Conservation (phyloP, 371 early-diverging fungal genomes). For the Apophysomyces sp. region DNA sequence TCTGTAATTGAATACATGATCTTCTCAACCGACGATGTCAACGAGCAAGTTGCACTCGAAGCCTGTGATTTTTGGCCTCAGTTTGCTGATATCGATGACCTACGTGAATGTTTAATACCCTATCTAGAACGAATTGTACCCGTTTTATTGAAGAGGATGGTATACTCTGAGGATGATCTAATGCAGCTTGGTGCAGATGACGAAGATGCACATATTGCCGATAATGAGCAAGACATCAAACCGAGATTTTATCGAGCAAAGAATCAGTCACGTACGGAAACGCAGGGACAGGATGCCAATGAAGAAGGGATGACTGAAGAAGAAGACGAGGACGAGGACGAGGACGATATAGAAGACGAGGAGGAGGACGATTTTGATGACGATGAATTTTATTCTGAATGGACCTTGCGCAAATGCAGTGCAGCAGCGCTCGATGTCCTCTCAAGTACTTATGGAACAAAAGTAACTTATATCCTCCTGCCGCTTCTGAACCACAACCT, state of each 20-base stretch:
- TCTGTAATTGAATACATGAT: conserved; percentile 91
- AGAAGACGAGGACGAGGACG: conserved; percentile 38
- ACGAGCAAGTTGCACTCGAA: conserved; percentile 86
- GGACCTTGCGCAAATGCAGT: conserved; percentile 96
- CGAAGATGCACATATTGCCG: conserved; percentile 75
- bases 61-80: conserved; percentile 97
- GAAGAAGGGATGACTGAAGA: conserved; percentile 15
- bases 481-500: conserved; percentile 79
- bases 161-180: conserved; percentile 89
- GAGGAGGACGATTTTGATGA: conserved; percentile 87
- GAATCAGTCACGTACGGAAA: conserved; percentile 25
- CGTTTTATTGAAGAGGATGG: conserved; percentile 84
- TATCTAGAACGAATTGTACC: conserved; percentile 78
- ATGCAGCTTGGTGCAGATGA: conserved; percentile 69
- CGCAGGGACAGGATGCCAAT: conserved; percentile 53
- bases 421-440: conserved; percentile 92
- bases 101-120: conserved; percentile 71
- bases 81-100: conserved; percentile 79
- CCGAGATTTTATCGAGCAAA: conserved; percentile 76
- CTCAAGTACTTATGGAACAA: conserved; percentile 74
- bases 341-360: conserved; percentile 79
- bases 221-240: conserved; percentile 80
- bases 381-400: conserved; percentile 86
- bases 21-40: conserved; percentile 75
- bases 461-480: conserved; percentile 72